Evolutionary conservation across 768 basidiomycete genomes (phyloP).

Genomic region (Chalciporus chontae): DNA sequence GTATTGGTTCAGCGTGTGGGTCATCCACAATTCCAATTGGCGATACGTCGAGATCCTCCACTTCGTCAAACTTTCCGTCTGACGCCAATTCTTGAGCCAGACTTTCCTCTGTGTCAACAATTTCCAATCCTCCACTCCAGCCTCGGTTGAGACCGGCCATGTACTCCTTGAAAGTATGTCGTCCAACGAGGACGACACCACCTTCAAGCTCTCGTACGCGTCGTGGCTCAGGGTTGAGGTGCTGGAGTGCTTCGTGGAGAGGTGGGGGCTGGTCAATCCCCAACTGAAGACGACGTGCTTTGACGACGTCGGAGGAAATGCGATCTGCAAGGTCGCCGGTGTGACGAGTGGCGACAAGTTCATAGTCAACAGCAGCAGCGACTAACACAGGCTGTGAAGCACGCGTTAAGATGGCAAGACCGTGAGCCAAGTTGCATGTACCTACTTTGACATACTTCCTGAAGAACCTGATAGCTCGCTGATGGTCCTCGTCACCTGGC

Average conservation of each 20-base stretch:
- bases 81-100: constrained; percentile 63
- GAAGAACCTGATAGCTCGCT: constrained; percentile 83
- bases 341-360: constrained; percentile 73
- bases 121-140: constrained; percentile 72
- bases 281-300: constrained; percentile 61
- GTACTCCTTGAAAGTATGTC: constrained; percentile 93
- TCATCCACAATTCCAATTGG: constrained; percentile 23
- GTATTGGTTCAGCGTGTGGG: constrained; percentile 37
- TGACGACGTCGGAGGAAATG: constrained; percentile 69
- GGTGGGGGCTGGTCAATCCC: constrained; percentile 57
- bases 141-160: constrained; percentile 83
- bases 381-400: constrained; percentile 79
- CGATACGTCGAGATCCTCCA: constrained; percentile 32
- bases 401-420: constrained; percentile 1
- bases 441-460: constrained; percentile 95
- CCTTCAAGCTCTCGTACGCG: constrained; percentile 68
- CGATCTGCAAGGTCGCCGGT: constrained; percentile 83
- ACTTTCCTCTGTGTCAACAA: constrained; percentile 66
- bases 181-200: constrained; percentile 81
- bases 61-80: constrained; percentile 80
- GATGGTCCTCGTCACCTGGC: constrained; percentile 92
- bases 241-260: constrained; percentile 43
- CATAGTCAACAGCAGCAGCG: constrained; percentile 92
- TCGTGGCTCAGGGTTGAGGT: constrained; percentile 48
- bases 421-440: constrained; percentile 13